Base-by-base conservation (phyloP, 768 basidiomycete genomes). In the Dendrothele bispora region DNA sequence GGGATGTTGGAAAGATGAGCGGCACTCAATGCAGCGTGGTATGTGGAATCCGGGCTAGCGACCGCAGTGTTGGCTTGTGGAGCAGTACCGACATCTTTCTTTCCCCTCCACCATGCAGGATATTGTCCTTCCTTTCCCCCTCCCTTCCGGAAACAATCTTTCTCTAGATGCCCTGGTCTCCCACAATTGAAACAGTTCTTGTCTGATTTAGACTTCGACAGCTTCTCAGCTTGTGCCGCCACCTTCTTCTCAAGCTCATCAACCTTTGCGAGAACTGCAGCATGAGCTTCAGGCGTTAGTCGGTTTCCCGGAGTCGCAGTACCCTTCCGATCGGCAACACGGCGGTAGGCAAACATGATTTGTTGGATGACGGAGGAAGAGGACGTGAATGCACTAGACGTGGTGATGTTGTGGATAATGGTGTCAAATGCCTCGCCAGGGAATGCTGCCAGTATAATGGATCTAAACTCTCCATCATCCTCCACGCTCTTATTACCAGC, bases 51-150 rank as follows among this genome's bases (percentile, higher is more conserved):
- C n/a, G n/a, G n/a, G n/a, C n/a, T 39, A 15, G 34, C 17, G 1
- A 12, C 25, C 21, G 30, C 27, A 5, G 22, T 30, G 24, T 52
- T 30, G 3, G 29, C 34, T 4, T 30, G 29, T 12, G 39, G 15
- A 7, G 34, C 41, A 14, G 24, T n/a, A n/a, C n/a, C n/a, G n/a
- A n/a, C n/a, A 10, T 20, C 25, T 27, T 22, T 36, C 38, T 49
- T 49, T 29, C 47, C 47, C 26, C 30, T 41, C 53, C 49, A 54
- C 53, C 55, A 50, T 4, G 38, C 39, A 15, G 48, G 45, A 37
- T 49, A 52, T 45, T 63, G 61, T 1, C 61, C 63, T 40, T 60
- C 61, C 26, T 61, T 61, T 7, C 61, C 63, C 7, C 63, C 58
- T 17, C 63, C 61, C 20, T 51, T 50, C n/a, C 36, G 41, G 57